Percentiles rank a stretch among this genome's conserved stretches.
phyloP scores from a whole-genome alignment of 2,329 filamentous ascomycete species.

The Penicillium sp. region DNA sequence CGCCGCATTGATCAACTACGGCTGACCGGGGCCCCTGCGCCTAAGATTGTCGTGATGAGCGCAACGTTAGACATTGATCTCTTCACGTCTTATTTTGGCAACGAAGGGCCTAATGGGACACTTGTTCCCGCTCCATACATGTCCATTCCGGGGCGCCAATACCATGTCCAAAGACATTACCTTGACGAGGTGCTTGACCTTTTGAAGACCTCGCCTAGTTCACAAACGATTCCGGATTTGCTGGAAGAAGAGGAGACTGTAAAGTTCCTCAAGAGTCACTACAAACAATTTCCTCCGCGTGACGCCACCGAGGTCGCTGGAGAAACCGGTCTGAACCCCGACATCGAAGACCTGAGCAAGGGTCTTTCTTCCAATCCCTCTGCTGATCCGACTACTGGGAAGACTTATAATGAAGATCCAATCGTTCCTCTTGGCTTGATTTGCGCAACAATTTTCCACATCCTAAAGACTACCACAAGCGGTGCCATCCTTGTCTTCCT shows the following conservation, averaged over 20 bases:
- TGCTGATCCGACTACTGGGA: not conserved
- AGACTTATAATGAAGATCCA: constrained; percentile 31
- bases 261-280: constrained; percentile 10
- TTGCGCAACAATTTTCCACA: constrained; percentile 44
- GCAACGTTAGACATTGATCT: constrained; percentile 46
- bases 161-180: constrained; percentile 42
- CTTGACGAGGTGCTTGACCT: constrained; percentile 39
- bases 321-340: constrained; percentile 7
- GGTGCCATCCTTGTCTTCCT: constrained; percentile 50
- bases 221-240: constrained; percentile 13
- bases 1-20: constrained; percentile 37
- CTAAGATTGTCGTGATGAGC: constrained; percentile 49
- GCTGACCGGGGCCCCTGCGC: constrained; percentile 29
- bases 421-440: constrained; percentile 43
- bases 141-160: constrained; percentile 44
- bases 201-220: constrained; percentile 23
- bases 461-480: constrained; percentile 40
- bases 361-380: not conserved
- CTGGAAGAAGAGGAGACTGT: constrained; percentile 8
- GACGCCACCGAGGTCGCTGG: not conserved
- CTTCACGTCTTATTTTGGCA: constrained; percentile 45
- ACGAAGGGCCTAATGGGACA: constrained; percentile 26
- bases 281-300: not conserved
- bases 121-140: constrained; percentile 39
- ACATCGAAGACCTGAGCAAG: not conserved